A percentile compares a stretch with the other conserved stretches of the same genome.
phyloP scores from a whole-genome alignment of 805 yeast species.

The Peterozyma toletana region DNA sequence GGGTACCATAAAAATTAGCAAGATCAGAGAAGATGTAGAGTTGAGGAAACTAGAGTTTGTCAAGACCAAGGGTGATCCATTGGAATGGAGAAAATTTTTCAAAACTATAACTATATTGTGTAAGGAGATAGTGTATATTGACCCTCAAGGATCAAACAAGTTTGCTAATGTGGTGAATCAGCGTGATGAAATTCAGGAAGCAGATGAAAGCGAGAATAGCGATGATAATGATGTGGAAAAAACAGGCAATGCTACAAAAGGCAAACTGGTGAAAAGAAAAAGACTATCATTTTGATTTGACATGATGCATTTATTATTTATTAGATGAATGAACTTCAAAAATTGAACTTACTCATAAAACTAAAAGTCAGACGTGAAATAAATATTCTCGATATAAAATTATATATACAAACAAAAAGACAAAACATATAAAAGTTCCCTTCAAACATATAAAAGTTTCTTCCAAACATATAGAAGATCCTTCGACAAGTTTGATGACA shows the following conservation, averaged over 20 bases:
- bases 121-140: slow-evolving; percentile 46
- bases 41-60: slow-evolving; percentile 46
- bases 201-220: neutral
- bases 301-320: neutral
- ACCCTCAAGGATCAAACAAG: slow-evolving; percentile 7
- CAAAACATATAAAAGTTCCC: too few relatives aligned
- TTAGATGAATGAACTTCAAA: too few relatives aligned
- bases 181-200: neutral
- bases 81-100: slow-evolving; percentile 68
- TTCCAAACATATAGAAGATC: too few relatives aligned
- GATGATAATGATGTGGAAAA: neutral
- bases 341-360: too few relatives aligned
- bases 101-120: slow-evolving; percentile 49
- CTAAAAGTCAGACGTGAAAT: too few relatives aligned
- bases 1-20: slow-evolving; percentile 38
- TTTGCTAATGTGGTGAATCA: too few relatives aligned
- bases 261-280: too few relatives aligned
- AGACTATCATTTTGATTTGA: neutral
- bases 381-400: too few relatives aligned
- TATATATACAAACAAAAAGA: too few relatives aligned
- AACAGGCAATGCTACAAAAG: neutral
- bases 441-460: too few relatives aligned
- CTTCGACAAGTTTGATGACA: too few relatives aligned
- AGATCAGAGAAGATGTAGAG: slow-evolving; percentile 27
- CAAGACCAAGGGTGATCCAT: slow-evolving; percentile 57